These are phyloP conservation scores for Pleomassaria siparia DNA, from an alignment of 2,329 filamentous ascomycete species.

Conservation along the genomic window DNA sequence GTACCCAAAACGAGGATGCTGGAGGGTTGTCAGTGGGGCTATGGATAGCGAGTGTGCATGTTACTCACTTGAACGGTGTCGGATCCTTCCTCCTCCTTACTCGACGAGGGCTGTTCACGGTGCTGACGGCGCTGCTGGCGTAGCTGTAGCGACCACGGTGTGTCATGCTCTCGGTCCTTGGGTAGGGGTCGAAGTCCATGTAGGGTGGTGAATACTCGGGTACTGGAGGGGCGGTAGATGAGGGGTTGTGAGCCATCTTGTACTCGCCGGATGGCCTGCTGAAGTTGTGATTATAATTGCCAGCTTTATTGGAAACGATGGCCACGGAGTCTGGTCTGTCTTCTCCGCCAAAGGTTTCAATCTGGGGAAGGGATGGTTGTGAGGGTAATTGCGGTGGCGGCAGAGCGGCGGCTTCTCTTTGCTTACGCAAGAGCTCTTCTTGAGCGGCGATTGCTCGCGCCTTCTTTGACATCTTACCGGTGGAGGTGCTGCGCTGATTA, in stretches of 20 bases:
- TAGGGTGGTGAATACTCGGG: conserved; percentile 47
- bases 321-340: conserved; percentile 64
- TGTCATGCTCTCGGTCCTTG: conserved; percentile 90
- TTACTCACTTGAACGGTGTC: conserved; percentile 92
- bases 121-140: conserved; percentile 86
- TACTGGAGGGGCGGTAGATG: conserved; percentile 60
- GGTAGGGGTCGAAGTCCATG: conserved; percentile 73
- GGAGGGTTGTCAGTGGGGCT: conserved; percentile 15
- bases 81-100: conserved; percentile 95
- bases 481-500: conserved; percentile 32
- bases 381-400: conserved; percentile 62
- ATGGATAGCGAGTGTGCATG: neutral
- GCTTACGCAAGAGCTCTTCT: conserved; percentile 57
- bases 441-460: conserved; percentile 53
- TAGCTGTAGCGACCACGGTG: conserved; percentile 96
- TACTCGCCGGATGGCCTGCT: conserved; percentile 42
- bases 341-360: conserved; percentile 65
- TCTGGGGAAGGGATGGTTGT: conserved; percentile 49
- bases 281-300: conserved; percentile 31
- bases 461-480: conserved; percentile 56
- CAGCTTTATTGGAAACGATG: conserved; percentile 62
- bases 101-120: conserved; percentile 88
- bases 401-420: conserved; percentile 58
- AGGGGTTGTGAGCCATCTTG: conserved; percentile 37
- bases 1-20: conserved; percentile 91